Evolutionary conservation across 495 filamentous ascomycete genomes (phyloP).

Genomic region (Penicillium atrosanguineum): DNA sequence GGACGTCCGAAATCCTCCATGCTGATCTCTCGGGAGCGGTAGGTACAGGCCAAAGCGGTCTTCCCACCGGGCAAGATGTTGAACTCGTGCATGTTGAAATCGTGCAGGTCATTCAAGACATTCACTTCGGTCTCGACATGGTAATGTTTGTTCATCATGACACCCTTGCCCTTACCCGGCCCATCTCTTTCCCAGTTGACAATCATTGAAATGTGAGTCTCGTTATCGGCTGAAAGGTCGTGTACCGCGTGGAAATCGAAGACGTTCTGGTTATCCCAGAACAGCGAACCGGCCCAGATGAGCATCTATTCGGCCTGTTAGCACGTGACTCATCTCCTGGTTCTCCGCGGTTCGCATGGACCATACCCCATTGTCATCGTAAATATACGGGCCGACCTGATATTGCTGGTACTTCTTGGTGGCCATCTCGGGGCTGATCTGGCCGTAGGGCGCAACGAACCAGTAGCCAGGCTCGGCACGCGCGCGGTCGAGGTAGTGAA

Average conservation of each 20-base stretch:
- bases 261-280: constrained; percentile 35
- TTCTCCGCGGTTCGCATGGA: background rate
- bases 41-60: constrained; percentile 47
- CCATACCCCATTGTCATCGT: constrained; percentile 37
- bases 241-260: constrained; percentile 41
- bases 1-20: constrained; percentile 45
- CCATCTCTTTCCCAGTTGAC: constrained; percentile 38
- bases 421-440: constrained; percentile 23
- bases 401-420: constrained; percentile 36
- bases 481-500: constrained; percentile 24
- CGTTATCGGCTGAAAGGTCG: constrained; percentile 29
- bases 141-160: constrained; percentile 36
- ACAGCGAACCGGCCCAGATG: constrained; percentile 40
- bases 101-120: constrained; percentile 35
- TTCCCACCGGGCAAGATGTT: constrained; percentile 41
- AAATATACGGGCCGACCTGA: constrained; percentile 46
- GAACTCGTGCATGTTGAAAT: constrained; percentile 53
- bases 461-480: constrained; percentile 36
- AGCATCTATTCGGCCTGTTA: constrained; percentile 24
- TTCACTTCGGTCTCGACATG: constrained; percentile 35
- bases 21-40: constrained; percentile 40
- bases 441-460: constrained; percentile 43
- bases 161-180: constrained; percentile 29
- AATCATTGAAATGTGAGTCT: constrained; percentile 47
- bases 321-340: background rate